These are phyloP conservation scores for Pyricularia sp. DNA, from an alignment of 2,329 filamentous ascomycete species.

Conservation along the genomic window DNA sequence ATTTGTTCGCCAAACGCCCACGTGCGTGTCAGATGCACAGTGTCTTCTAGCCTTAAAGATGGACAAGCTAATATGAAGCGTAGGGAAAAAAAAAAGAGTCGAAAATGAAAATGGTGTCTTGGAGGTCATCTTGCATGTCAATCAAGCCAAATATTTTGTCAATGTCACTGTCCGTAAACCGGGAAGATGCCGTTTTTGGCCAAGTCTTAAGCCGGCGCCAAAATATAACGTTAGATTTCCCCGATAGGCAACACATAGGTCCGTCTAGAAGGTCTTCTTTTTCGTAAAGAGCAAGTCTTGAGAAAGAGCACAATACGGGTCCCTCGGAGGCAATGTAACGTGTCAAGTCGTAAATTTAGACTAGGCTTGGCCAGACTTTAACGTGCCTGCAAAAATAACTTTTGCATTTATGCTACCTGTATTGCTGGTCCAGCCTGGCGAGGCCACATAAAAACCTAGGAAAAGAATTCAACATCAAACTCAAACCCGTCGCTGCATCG, in stretches of 20 bases:
- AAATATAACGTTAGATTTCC: background rate
- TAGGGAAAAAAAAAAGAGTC: background rate
- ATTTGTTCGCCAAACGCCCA: background rate
- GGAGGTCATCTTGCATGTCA: background rate
- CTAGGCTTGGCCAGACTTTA: no score
- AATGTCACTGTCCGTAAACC: background rate
- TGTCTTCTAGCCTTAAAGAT: background rate
- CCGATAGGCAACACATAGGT: background rate
- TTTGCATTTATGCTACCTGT: no score
- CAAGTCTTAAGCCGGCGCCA: background rate
- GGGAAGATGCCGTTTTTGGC: background rate
- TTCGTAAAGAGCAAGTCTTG: background rate
- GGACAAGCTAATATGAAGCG: background rate
- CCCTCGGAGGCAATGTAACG: no score
- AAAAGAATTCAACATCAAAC: background rate
- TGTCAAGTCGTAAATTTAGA: no score
- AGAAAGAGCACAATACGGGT: no score
- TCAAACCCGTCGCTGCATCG: background rate
- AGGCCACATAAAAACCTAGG: no score
- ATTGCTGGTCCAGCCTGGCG: no score
- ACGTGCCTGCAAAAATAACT: no score
- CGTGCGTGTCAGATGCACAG: background rate
- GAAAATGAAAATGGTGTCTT: no score
- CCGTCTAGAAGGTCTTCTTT: background rate
- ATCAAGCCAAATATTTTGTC: background rate